Conservation (phyloP, 2,329 filamentous ascomycete genomes). For the Fusarium mangiferae region DNA sequence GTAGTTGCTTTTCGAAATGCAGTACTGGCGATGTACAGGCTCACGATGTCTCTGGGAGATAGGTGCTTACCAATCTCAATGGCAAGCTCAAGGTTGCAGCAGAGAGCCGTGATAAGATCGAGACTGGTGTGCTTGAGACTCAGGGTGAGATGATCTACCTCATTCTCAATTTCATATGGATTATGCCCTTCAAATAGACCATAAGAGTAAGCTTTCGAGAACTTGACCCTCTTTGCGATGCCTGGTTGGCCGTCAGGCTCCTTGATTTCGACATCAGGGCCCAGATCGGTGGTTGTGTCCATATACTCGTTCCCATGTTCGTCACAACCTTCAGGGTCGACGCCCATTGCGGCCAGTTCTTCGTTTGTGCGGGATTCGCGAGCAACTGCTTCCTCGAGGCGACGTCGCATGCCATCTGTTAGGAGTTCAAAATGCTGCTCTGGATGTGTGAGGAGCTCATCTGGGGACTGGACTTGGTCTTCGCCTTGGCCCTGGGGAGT, state of each 20-base stretch:
- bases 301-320: not conserved
- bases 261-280: constrained; percentile 11
- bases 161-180: constrained; percentile 40
- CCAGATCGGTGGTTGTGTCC: not conserved
- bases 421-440: constrained; percentile 3
- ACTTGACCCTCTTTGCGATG: constrained; percentile 43
- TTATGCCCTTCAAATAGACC: constrained; percentile 46
- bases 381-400: constrained; percentile 15
- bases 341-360: constrained; percentile 15
- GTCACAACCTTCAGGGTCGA: constrained; percentile 1
- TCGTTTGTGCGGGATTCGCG: constrained; percentile 19
- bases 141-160: constrained; percentile 30
- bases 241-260: constrained; percentile 18
- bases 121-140: constrained; percentile 43
- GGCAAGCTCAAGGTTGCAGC: constrained; percentile 61
- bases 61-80: constrained; percentile 67
- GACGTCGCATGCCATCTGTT: constrained; percentile 11
- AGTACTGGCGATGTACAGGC: constrained; percentile 72
- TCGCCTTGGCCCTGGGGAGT: not conserved
- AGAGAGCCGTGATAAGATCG: constrained; percentile 58
- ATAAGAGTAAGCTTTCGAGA: constrained; percentile 41
- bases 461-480: not conserved
- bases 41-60: constrained; percentile 65
- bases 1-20: constrained; percentile 71
- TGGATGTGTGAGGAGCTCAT: constrained; percentile 1